Conservation (phyloP, 78 protist genomes). For the Dictyostelium brefeldianum region DNA sequence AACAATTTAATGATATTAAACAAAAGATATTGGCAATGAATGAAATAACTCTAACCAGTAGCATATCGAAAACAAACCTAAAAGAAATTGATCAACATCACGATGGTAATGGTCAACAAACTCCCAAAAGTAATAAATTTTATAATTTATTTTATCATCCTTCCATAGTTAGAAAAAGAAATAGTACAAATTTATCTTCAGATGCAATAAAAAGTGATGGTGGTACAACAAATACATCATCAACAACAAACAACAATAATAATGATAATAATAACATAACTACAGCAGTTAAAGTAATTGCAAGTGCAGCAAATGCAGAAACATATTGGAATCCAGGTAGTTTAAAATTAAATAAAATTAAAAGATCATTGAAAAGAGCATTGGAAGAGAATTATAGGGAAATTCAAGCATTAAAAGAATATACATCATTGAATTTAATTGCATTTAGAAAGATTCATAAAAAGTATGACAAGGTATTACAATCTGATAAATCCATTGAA, state of each 20-base stretch:
- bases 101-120: background rate
- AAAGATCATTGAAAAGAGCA: conserved; percentile 54
- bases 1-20: conserved; percentile 35
- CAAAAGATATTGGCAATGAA: background rate
- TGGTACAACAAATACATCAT: background rate
- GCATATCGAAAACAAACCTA: background rate
- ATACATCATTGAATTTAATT: conserved; percentile 39
- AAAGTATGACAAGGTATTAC: conserved; percentile 56
- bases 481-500: background rate
- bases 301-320: conserved; percentile 50
- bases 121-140: background rate
- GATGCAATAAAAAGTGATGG: background rate
- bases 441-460: conserved; percentile 69
- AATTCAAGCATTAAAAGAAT: conserved; percentile 58
- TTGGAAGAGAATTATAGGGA: conserved; percentile 64
- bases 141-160: conserved; percentile 22
- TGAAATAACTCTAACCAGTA: background rate
- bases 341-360: conserved; percentile 27
- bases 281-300: conserved; percentile 10
- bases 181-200: background rate
- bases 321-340: conserved; percentile 32
- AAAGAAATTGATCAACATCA: background rate
- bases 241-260: background rate
- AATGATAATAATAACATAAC: background rate
- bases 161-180: background rate